Conservation (phyloP, 2,329 filamentous ascomycete genomes). For the Epicoccum sorghinum region DNA sequence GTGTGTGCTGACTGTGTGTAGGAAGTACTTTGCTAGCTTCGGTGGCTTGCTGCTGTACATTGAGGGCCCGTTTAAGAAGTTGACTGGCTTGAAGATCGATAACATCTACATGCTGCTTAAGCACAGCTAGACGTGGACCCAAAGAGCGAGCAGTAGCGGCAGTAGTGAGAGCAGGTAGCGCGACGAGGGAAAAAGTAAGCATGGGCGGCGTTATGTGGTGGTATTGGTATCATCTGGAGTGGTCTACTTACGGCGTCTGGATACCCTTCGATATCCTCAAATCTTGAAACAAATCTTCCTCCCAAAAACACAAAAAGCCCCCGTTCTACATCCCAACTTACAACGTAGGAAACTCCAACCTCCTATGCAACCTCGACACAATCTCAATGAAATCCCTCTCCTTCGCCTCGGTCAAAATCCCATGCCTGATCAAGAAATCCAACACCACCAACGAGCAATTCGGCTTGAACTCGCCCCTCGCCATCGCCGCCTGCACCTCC, state of each 20-base stretch:
- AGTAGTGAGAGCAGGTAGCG: neutral
- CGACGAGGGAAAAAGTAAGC: conserved; percentile 24
- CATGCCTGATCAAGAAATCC: conserved; percentile 89
- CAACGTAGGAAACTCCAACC: conserved; percentile 72
- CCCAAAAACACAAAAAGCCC: neutral
- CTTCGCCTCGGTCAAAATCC: conserved; percentile 77
- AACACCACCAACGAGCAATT: conserved; percentile 86
- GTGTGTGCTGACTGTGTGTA: conserved; percentile 51
- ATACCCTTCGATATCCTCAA: conserved; percentile 36
- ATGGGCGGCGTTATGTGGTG: conserved; percentile 43
- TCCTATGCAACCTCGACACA: conserved; percentile 73
- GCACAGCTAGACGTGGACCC: conserved; percentile 65
- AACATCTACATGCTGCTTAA: conserved; percentile 93
- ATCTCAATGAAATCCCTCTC: conserved; percentile 82
- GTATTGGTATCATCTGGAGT: conserved; percentile 37
- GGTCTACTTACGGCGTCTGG: conserved; percentile 37
- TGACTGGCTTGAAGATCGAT: conserved; percentile 89
- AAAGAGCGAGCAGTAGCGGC: neutral
- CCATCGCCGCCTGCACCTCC: conserved; percentile 74
- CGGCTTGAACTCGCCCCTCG: conserved; percentile 81
- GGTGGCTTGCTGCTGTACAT: conserved; percentile 89
- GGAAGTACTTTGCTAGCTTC: conserved; percentile 93
- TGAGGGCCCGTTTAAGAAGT: conserved; percentile 93
- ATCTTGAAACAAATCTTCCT: conserved; percentile 13
- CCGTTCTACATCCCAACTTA: conserved; percentile 17